Percentiles rank a stretch among this genome's conserved stretches.
phyloP scores from a whole-genome alignment of 352 stramenopile genomes.

The Phytophthora melonis region DNA sequence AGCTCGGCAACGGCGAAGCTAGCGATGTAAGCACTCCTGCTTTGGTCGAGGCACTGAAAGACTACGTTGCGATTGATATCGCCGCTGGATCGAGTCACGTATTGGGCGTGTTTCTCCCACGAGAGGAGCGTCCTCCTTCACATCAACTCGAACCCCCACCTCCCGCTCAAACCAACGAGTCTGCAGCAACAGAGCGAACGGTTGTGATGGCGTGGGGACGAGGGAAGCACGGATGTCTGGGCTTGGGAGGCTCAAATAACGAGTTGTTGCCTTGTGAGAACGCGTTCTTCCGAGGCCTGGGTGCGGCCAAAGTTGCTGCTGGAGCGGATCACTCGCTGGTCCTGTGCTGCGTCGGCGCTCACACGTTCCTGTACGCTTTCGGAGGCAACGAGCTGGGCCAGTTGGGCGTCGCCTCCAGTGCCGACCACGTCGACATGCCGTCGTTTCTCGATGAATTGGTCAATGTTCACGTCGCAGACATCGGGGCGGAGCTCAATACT shows the following conservation, averaged over 20 bases:
- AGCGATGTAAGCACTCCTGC: constrained; percentile 28
- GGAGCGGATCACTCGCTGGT: constrained; percentile 78
- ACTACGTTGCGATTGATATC: constrained; percentile 52
- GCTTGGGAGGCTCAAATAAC: constrained; percentile 51
- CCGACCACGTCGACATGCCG: constrained; percentile 63
- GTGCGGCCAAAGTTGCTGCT: constrained; percentile 48
- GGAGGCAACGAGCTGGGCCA: constrained; percentile 74
- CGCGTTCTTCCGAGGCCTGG: constrained; percentile 69
- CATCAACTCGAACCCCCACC: background rate
- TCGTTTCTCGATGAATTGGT: constrained; percentile 64
- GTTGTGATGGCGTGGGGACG: constrained; percentile 66
- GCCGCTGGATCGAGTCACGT: constrained; percentile 60
- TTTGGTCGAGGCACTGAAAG: constrained; percentile 35
- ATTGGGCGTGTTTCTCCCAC: constrained; percentile 54
- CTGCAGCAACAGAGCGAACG: constrained; percentile 33
- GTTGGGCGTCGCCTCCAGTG: constrained; percentile 55
- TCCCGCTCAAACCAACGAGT: background rate
- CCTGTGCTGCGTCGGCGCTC: constrained; percentile 47
- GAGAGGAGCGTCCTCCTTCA: background rate
- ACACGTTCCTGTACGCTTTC: constrained; percentile 75
- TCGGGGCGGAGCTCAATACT: constrained; percentile 71
- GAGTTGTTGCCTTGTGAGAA: constrained; percentile 52
- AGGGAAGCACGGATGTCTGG: constrained; percentile 55
- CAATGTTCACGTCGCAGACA: constrained; percentile 40
- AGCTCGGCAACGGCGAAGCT: constrained; percentile 58